Conservation (phyloP, 768 basidiomycete genomes). For the Candolleomyces eurysporus region DNA sequence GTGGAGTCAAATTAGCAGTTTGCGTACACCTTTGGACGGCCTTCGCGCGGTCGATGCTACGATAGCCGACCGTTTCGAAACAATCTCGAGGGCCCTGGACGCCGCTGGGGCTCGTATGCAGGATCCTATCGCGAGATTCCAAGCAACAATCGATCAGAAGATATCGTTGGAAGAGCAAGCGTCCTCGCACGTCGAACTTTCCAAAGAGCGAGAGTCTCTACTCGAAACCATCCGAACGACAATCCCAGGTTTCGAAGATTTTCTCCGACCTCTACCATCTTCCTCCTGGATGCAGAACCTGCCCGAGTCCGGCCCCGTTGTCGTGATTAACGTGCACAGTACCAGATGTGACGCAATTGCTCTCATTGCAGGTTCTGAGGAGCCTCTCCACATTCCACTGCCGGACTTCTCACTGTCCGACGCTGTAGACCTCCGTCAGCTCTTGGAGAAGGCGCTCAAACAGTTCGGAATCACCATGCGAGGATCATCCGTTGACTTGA, state of each 20-base stretch:
- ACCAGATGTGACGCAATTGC: slow-evolving; percentile 39
- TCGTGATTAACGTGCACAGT: slow-evolving; percentile 31
- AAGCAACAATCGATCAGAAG: no score
- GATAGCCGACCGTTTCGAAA: slow-evolving; percentile 11
- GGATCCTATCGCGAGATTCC: no score
- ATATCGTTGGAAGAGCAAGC: slow-evolving; percentile 7
- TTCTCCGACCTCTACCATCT: slow-evolving; percentile 14
- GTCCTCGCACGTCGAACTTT: slow-evolving; percentile 12
- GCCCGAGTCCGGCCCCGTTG: slow-evolving; percentile 25
- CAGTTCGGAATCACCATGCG: not conserved
- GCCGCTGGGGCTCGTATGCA: not conserved
- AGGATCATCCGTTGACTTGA: not conserved
- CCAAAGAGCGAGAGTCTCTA: slow-evolving; percentile 17
- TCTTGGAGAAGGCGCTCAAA: not conserved
- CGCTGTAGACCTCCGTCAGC: not conserved
- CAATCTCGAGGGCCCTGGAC: slow-evolving; percentile 15
- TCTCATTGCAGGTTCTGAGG: slow-evolving; percentile 14
- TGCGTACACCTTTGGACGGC: slow-evolving; percentile 22
- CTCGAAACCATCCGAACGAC: slow-evolving; percentile 9
- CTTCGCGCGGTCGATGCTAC: slow-evolving; percentile 9
- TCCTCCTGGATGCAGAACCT: slow-evolving; percentile 4
- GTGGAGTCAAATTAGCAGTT: slow-evolving; percentile 24
- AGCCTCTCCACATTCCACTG: slow-evolving; percentile 6
- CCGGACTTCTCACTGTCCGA: not conserved
- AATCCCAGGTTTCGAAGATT: slow-evolving; percentile 19